Evolutionary conservation across 495 filamentous ascomycete genomes (phyloP).

Genomic region (Penicillium parvum): DNA sequence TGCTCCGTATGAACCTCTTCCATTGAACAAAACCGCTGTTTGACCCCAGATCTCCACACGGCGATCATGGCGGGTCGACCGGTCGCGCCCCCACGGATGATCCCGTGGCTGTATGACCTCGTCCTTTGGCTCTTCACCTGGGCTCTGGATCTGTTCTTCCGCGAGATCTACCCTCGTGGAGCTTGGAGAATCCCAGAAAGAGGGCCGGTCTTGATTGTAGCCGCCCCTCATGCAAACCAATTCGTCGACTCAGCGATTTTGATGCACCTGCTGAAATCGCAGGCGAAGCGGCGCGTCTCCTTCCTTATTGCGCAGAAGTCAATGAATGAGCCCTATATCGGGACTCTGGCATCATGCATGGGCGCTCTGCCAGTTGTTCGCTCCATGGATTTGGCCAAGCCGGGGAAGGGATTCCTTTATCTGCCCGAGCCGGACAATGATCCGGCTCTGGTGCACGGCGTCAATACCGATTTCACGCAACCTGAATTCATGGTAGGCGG

Average conservation of each 20-base stretch:
- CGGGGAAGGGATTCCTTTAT: slow-evolving; percentile 75
- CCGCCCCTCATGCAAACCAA: slow-evolving; percentile 95
- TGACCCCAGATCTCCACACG: slow-evolving; percentile 4
- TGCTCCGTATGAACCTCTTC: not conserved
- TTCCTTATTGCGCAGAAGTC: slow-evolving; percentile 93
- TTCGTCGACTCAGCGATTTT: slow-evolving; percentile 94
- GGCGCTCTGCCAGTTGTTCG: slow-evolving; percentile 88
- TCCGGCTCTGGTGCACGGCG: slow-evolving; percentile 72
- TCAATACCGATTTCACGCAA: slow-evolving; percentile 75
- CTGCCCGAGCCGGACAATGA: slow-evolving; percentile 80
- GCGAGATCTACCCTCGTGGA: slow-evolving; percentile 90
- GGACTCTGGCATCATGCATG: slow-evolving; percentile 68
- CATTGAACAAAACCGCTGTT: not conserved
- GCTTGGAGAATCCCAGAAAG: slow-evolving; percentile 83
- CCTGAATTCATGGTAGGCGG: slow-evolving; percentile 69
- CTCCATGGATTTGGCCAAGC: slow-evolving; percentile 79
- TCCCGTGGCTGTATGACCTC: slow-evolving; percentile 71
- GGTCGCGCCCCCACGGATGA: slow-evolving; percentile 33
- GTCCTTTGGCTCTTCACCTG: slow-evolving; percentile 78
- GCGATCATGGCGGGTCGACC: slow-evolving; percentile 21
- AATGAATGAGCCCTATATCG: slow-evolving; percentile 80
- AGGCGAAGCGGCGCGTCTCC: slow-evolving; percentile 79
- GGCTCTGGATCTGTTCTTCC: slow-evolving; percentile 88
- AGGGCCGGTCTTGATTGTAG: slow-evolving; percentile 89
- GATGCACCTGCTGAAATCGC: slow-evolving; percentile 76